Evolutionary conservation across 306 rosid species (phyloP).

Genomic region (Vachellia pachyceras): DNA sequence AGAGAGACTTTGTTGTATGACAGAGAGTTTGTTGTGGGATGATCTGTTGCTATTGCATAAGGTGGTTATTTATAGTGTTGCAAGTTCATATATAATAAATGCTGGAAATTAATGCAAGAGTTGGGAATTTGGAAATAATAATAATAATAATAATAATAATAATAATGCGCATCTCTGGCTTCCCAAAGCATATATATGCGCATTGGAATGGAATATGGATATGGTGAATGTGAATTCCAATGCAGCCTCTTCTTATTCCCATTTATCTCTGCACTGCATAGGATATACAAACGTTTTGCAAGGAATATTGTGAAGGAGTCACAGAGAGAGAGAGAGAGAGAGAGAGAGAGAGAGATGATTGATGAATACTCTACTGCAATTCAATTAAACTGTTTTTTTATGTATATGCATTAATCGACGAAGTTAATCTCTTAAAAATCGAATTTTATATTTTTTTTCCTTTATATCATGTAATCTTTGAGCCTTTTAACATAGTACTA

Average conservation of each 20-base stretch:
- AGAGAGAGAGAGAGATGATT: too few relatives aligned
- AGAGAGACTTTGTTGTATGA: too few relatives aligned
- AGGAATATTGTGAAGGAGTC: too few relatives aligned
- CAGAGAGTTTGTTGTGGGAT: neutral
- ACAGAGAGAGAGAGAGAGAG: too few relatives aligned
- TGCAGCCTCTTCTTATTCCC: neutral
- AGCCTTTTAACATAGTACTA: too few relatives aligned
- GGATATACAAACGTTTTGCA: neutral
- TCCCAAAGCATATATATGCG: neutral
- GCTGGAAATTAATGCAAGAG: neutral
- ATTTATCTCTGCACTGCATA: neutral
- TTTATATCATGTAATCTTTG: too few relatives aligned
- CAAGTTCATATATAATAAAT: neutral
- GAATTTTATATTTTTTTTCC: too few relatives aligned
- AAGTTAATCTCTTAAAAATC: too few relatives aligned
- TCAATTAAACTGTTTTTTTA: too few relatives aligned
- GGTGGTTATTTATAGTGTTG: neutral
- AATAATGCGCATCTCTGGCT: neutral
- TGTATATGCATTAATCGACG: too few relatives aligned
- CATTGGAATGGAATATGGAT: neutral
- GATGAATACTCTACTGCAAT: too few relatives aligned
- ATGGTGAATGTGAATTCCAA: neutral
- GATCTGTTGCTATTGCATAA: neutral
- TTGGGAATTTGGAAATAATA: neutral
- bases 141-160: too few relatives aligned